Evolutionary conservation across 768 basidiomycete species (phyloP), one percentile per base, ranked within the genome.

Genomic region (Rhizopogon vesiculosus): DNA sequence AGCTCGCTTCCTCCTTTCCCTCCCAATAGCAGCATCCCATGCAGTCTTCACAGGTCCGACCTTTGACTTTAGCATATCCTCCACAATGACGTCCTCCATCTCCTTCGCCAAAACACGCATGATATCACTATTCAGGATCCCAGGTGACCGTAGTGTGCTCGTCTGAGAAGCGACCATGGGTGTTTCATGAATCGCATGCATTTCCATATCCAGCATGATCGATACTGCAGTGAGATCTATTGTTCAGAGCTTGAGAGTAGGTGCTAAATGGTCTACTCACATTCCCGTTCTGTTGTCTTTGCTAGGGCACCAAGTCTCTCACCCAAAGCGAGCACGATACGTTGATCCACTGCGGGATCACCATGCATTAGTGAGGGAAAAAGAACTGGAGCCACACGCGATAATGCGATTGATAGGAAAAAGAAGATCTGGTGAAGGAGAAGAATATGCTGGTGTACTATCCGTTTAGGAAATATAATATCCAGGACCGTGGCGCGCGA

Each of bases 341-440:
- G 55, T 45, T 66, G 57, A 16, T 66, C 63, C 45, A 51, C 55
- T 44, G 61, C 56, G n/a, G 39, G 64, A 39, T 76, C 72, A 6
- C 72, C 66, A 5, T 22, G 22, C 59, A 61, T 57, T 56, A 57
- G 22, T 0, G 54, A 62, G 9, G 85, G 81, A 58, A 84, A 79
- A 54, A 93, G 72, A 31, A 82, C 80, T 0, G 91, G 91, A 0
- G 81, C 81, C 5, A 93, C 83, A 18, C 86, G 76, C 15, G 80
- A 82, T 9, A 92, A 76, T 0, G 89, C 90, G 40, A 91, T 78
- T 31, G 83, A 88, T 55, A 86, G 63, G 66, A 89, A 85, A 62
- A 91, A 71, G 69, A 90, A 92, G 28, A 89, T 64, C 59, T 91
- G 85, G 62, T 90, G 91, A 40, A 93, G 74, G 68, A 92, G 81